phyloP scores from a whole-genome alignment of 2,329 filamentous ascomycete species.

The Fusarium tjaetaba region DNA sequence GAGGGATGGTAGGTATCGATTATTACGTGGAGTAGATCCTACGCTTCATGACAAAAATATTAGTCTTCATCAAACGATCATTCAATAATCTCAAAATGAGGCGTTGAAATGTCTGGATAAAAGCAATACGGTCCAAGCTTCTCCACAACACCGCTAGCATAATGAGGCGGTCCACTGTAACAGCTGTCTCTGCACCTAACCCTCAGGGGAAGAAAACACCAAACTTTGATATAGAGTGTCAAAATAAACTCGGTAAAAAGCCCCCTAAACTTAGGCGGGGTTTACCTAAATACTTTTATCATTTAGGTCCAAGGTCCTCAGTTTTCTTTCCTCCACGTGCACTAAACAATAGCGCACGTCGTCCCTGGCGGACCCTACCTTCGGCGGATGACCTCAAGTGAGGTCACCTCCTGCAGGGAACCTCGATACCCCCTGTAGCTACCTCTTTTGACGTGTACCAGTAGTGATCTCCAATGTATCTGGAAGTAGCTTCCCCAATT shows the following conservation, averaged over 20 bases:
- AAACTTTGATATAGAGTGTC: neutral
- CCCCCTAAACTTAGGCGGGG: neutral
- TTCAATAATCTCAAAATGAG: constrained; percentile 21
- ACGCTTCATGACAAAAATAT: neutral
- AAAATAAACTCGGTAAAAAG: neutral
- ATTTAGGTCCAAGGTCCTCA: neutral
- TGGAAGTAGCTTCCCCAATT: constrained; percentile 5
- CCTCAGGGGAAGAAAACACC: neutral
- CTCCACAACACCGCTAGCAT: constrained; percentile 18
- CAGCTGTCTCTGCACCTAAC: constrained; percentile 12
- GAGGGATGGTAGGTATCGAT: no score
- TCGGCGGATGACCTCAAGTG: constrained; percentile 32
- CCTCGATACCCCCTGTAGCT: neutral
- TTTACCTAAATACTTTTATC: neutral
- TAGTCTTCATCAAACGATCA: neutral
- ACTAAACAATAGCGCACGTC: constrained; percentile 34
- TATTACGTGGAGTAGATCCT: neutral
- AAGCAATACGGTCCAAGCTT: constrained; percentile 18
- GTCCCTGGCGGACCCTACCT: constrained; percentile 34
- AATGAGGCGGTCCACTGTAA: constrained; percentile 20
- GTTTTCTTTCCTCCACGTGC: neutral
- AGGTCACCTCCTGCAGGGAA: constrained; percentile 21
- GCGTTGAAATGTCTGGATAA: constrained; percentile 21
- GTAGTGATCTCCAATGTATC: neutral
- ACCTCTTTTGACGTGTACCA: neutral